Evolutionary conservation across 495 filamentous ascomycete genomes (phyloP), one percentile per base, ranked within the genome.

Genomic region (Trichoderma gamsii): DNA sequence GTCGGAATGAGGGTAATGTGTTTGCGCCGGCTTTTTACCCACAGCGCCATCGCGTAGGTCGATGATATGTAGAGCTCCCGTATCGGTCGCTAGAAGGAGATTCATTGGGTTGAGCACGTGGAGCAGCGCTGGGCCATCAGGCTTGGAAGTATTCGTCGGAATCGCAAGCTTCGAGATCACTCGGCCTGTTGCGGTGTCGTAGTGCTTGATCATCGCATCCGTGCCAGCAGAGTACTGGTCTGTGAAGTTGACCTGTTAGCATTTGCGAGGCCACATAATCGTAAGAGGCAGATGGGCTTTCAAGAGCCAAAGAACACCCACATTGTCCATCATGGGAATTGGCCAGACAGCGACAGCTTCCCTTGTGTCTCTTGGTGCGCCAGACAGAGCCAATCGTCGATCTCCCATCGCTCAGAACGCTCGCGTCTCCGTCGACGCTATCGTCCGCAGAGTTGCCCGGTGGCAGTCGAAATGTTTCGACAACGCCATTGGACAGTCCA

Each of bases 291-390:
- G 21, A 41, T 6, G 7, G 4, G 6, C 15, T 23, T 25, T 7
- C 6, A 9, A 41, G 15, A 21, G 49, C 7, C 3, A 23, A 52
- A n/a, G 1, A 15, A 29, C 27, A 72, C 80, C 72, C 64, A 84
- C 84, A 79, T 68, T 85, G 78, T 18, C 92, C 93, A 72, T 96
- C 93, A 65, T 85, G 73, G 69, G 87, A 89, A 74, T 93, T 98
- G 9, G 82, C 84, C 66, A 97, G 79, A 64, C 84, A 85, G 43
- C 95, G 83, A 74, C 93, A 97, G 78, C 92, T 97, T 5, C 92
- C 95, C 81, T 96, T 93, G 76, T 99, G 95, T 66, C 95, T 84
- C 67, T 87, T 83, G 2, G 95, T 98, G 68, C 87, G 84, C 95
- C 95, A 99, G 73, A 86, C 83, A 2, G 88, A 93, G 70, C 94